phyloP scores from a whole-genome alignment of 495 filamentous ascomycete genomes.

The Neurospora africana region DNA sequence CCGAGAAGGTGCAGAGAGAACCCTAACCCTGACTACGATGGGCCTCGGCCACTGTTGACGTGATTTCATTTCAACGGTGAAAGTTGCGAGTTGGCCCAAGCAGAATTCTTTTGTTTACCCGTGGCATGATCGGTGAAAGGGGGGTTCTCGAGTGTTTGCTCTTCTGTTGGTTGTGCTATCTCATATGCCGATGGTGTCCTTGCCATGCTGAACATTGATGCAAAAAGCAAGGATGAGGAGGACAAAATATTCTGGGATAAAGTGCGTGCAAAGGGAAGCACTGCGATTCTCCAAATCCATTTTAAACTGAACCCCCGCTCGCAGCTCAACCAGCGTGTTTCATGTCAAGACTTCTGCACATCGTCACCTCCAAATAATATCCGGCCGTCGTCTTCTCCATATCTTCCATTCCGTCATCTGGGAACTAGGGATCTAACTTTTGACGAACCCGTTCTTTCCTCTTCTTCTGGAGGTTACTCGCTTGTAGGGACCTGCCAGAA shows the following conservation, averaged over 20 bases:
- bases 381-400: not conserved
- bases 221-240: not conserved
- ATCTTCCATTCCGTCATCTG: not conserved
- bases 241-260: not conserved
- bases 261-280: not conserved
- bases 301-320: not conserved
- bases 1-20: not conserved
- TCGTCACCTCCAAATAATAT: slow-evolving; percentile 1
- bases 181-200: not conserved
- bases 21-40: not conserved
- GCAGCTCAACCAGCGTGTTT: not conserved
- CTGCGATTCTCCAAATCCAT: not conserved
- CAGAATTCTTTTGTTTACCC: not conserved
- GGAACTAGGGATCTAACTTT: not conserved
- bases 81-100: not conserved
- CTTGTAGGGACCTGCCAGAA: not conserved
- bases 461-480: not conserved
- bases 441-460: not conserved
- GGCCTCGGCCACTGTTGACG: not conserved
- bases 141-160: not conserved
- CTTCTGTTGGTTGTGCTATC: not conserved
- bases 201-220: not conserved
- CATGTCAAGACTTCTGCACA: not conserved
- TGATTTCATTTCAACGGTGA: too few species aligned
- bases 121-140: not conserved